These are phyloP conservation scores for Schizophyllum commune DNA, from an alignment of 1,284 basidiomycete genomes.

Conservation along the genomic window DNA sequence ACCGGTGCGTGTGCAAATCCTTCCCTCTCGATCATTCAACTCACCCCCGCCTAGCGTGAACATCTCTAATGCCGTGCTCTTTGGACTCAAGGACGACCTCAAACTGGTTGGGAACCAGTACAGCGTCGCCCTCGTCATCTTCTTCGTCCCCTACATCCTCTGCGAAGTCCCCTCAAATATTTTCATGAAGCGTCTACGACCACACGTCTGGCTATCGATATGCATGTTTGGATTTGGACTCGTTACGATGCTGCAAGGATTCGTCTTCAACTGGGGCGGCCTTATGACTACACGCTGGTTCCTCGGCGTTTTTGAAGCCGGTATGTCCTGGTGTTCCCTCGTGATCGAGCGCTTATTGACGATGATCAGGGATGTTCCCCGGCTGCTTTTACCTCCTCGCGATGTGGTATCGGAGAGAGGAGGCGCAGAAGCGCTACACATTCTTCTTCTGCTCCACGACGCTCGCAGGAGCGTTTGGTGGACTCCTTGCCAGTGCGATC, in stretches of 20 bases:
- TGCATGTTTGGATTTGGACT: slow-evolving; percentile 1
- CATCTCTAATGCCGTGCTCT: not conserved
- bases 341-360: not conserved
- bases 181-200: not conserved
- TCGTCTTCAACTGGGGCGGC: not conserved
- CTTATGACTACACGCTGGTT: not conserved
- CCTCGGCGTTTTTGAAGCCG: slow-evolving; percentile 1
- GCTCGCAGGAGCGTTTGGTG: not conserved
- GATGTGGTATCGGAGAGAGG: not conserved
- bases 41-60: not conserved
- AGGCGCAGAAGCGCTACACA: slow-evolving; percentile 1
- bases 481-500: not conserved
- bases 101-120: not conserved
- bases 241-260: not conserved
- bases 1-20: not conserved
- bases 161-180: slow-evolving; percentile 1
- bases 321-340: not conserved
- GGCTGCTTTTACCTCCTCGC: slow-evolving; percentile 1
- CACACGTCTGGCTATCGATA: not conserved
- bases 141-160: slow-evolving; percentile 1
- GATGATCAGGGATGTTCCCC: not conserved
- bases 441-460: not conserved
- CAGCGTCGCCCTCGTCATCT: not conserved
- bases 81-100: not conserved
- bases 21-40: not conserved